These are phyloP conservation scores for Macadamia integrifolia DNA, from an alignment of 164 flowering plant genomes.

Conservation along the genomic window DNA sequence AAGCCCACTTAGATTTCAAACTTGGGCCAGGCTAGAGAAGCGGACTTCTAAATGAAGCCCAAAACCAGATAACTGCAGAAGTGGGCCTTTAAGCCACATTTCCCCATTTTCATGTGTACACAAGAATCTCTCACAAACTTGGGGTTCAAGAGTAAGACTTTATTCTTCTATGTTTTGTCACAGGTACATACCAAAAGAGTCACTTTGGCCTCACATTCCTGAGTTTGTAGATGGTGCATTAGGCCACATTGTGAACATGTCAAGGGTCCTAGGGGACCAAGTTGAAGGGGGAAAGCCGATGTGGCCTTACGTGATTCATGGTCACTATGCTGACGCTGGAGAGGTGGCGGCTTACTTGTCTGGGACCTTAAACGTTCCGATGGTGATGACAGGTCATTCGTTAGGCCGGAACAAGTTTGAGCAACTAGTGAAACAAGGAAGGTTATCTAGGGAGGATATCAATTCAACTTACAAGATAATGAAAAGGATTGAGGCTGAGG, in stretches of 20 bases:
- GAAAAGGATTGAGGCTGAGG: conserved; percentile 83
- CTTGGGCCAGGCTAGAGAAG: too few relatives aligned
- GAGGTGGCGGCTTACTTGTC: conserved; percentile 69
- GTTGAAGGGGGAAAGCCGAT: conserved; percentile 46
- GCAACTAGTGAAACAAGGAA: conserved; percentile 76
- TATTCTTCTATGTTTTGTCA: too few relatives aligned
- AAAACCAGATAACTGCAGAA: too few relatives aligned
- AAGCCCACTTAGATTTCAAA: too few relatives aligned
- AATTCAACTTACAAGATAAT: conserved; percentile 68
- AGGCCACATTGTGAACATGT: conserved; percentile 64
- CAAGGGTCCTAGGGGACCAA: conserved; percentile 64
- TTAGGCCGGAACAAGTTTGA: conserved; percentile 82
- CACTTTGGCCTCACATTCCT: conserved; percentile 73
- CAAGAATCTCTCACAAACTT: too few relatives aligned
- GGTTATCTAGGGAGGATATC: conserved; percentile 61
- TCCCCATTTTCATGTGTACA: too few relatives aligned
- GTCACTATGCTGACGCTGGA: conserved; percentile 89
- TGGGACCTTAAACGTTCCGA: conserved; percentile 70
- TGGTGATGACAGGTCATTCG: conserved; percentile 85
- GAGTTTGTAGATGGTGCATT: conserved; percentile 79
- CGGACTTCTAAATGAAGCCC: too few relatives aligned
- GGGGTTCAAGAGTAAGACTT: too few relatives aligned
- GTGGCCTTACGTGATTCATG: conserved; percentile 86
- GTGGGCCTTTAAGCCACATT: too few relatives aligned
- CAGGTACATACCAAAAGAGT: conserved; percentile 75